A percentile compares a stretch with the other conserved stretches of the same genome.
phyloP scores from a whole-genome alignment of 2,329 filamentous ascomycete genomes.

The Sporothrix mexicana region DNA sequence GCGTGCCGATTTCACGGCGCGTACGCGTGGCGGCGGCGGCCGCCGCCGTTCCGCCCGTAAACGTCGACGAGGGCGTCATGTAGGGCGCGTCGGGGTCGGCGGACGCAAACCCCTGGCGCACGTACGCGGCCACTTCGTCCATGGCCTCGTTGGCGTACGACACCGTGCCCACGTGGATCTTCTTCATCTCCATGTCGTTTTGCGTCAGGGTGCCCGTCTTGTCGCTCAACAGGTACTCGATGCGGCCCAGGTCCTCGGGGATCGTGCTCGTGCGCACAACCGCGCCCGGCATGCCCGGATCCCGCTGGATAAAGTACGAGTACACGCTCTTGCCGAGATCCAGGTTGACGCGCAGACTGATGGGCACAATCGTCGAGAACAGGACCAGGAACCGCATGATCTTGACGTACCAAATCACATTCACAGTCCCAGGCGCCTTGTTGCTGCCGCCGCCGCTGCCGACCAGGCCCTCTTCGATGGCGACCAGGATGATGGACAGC shows the following conservation, averaged over 20 bases:
- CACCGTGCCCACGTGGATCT: slow-evolving; percentile 96
- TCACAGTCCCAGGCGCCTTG: slow-evolving; percentile 65
- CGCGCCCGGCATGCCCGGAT: slow-evolving; percentile 86
- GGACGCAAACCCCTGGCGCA: slow-evolving; percentile 79
- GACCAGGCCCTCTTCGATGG: slow-evolving; percentile 78
- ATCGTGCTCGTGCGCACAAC: slow-evolving; percentile 97
- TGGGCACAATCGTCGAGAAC: slow-evolving; percentile 99
- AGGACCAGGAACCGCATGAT: slow-evolving; percentile 98
- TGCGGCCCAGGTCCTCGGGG: slow-evolving; percentile 91
- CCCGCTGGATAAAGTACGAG: slow-evolving; percentile 91
- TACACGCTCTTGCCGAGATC: slow-evolving; percentile 98
- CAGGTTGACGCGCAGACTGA: slow-evolving; percentile 93
- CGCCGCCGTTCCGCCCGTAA: slow-evolving; percentile 44
- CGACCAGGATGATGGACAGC: slow-evolving; percentile 86
- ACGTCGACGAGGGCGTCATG: slow-evolving; percentile 77
- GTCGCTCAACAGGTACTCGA: slow-evolving; percentile 95
- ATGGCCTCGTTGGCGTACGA: slow-evolving; percentile 98
- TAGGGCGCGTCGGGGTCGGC: slow-evolving; percentile 57
- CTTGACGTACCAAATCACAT: slow-evolving; percentile 86
- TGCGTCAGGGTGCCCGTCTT: slow-evolving; percentile 98
- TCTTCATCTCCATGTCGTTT: slow-evolving; percentile 99
- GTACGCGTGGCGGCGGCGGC: slow-evolving; percentile 70
- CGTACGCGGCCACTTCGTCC: slow-evolving; percentile 90
- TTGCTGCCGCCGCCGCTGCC: slow-evolving; percentile 51
- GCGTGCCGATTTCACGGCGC: slow-evolving; percentile 87